Conservation (phyloP, 169 alveolate genomes). For the Eimeria acervulina region DNA sequence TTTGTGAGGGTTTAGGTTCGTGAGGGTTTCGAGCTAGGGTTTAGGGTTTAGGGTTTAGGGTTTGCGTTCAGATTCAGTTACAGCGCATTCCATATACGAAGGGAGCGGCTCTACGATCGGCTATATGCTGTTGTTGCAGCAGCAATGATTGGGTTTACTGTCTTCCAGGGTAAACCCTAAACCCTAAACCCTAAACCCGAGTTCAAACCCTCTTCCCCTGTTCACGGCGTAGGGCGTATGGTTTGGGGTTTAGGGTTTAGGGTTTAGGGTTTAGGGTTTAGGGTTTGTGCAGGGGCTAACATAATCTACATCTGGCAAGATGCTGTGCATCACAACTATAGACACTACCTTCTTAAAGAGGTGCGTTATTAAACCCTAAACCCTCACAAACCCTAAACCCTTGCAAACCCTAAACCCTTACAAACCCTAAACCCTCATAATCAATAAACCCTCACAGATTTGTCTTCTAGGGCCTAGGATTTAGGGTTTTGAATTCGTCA, state of each 20-base stretch:
- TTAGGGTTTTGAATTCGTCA: background rate
- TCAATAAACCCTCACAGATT: background rate
- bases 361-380: conserved; percentile 5
- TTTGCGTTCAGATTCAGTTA: conserved; percentile 60
- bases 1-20: conserved; percentile 22
- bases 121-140: conserved; percentile 63
- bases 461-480: background rate
- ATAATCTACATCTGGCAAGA: conserved; percentile 51
- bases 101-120: conserved; percentile 66
- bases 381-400: background rate
- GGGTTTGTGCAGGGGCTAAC: background rate
- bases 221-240: background rate
- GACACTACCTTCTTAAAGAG: conserved; percentile 73
- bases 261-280: conserved; percentile 56
- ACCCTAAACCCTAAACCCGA: too few species aligned
- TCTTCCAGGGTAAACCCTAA: conserved; percentile 59
- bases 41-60: conserved; percentile 62
- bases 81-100: conserved; percentile 60
- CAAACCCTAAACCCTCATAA: conserved; percentile 36
- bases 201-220: background rate
- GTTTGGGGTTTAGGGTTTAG: conserved; percentile 20
- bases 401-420: background rate
- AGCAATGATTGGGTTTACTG: conserved; percentile 44
- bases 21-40: background rate
- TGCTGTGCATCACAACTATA: conserved; percentile 61